A percentile compares a stretch with the other conserved stretches of the same genome.
phyloP scores from a whole-genome alignment of 345 rosid genomes.

The Anastatica hierochuntica region DNA sequence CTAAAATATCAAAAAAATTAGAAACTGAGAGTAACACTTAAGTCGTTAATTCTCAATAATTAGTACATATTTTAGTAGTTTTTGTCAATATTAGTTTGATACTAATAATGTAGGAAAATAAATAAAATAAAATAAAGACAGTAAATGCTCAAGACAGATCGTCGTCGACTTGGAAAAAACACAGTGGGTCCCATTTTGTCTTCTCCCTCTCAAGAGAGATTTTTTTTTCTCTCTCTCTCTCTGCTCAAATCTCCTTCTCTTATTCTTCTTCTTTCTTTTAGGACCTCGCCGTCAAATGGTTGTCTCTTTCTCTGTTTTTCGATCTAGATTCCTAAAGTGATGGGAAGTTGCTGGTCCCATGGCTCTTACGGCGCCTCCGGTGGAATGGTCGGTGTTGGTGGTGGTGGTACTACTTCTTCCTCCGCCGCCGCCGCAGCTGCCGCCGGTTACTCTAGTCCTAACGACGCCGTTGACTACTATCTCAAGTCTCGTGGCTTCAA shows the following conservation, averaged over 20 bases:
- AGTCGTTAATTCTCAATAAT: no score
- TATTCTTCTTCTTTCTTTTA: conserved; percentile 1
- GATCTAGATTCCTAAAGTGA: conserved; percentile 8
- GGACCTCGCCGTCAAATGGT: conserved; percentile 7
- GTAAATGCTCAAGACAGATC: no score
- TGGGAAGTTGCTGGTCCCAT: conserved; percentile 92
- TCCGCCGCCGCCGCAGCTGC: conserved; percentile 26
- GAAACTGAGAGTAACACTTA: no score
- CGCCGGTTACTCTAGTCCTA: conserved; percentile 21
- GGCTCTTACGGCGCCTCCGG: conserved; percentile 8
- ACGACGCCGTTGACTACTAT: conserved; percentile 65
- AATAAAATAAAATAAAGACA: no score
- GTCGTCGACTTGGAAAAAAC: no score
- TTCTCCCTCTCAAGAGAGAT: no score
- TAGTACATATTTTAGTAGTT: no score
- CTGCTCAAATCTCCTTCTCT: conserved; percentile 9
- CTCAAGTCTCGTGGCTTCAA: conserved; percentile 59
- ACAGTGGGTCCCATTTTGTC: conserved; percentile 17
- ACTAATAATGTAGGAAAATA: no score
- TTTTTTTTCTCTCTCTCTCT: background rate
- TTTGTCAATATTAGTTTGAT: no score
- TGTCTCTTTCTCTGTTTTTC: background rate
- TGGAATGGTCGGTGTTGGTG: conserved; percentile 38
- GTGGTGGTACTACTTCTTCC: conserved; percentile 40
- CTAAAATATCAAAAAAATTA: no score